Base-by-base conservation (phyloP, 2,329 filamentous ascomycete genomes). In the Scopulariopsis brevicaulis region DNA sequence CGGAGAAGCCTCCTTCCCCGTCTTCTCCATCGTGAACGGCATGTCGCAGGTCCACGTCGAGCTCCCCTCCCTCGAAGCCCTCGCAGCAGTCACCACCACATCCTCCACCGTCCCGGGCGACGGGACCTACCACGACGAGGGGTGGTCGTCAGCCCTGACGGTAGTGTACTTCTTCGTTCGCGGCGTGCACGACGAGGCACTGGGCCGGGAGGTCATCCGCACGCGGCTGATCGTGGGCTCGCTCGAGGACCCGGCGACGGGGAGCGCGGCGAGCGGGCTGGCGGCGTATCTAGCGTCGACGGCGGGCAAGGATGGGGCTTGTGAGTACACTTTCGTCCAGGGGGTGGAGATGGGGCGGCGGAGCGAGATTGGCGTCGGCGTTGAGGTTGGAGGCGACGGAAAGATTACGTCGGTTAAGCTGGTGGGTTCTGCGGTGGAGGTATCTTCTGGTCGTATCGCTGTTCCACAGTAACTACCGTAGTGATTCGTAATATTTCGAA, bases 1-100 rank as follows among this genome's bases (percentile, higher is more conserved):
- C 11, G 10, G 10, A 4, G 73, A 76, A 68, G 62, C 73, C 35
- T 60, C 63, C 12, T 74, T 77, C 10, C 77, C 79, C 15, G 65
- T 82, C 20, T 77, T 84, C 58, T 84, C 80, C 62, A 81, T 91
- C 53, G 87, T 90, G 40, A 82, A 82, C 52, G 89, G 88, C 54
- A 87, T 92, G 84, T 82, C 81, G 1, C 91, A 90, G 68, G 70
- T 83, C n/a, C 77, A 89, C 35, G 74, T 87, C 15, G 72, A 81
- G 62, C 73, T 94, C 24, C 74, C 80, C 0, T 77, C 76, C 57
- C 69, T 89, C 11, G 82, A 83, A 34, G 76, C 79, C 8, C 74
- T 93, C 20, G 76, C 71, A 5, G 63, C 69, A 14, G 71, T 75
- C 3, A 63, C 69, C 34, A 63, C 63, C 3, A 64, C 67, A 37